These are phyloP conservation scores for Eucalyptus cloeziana DNA, from an alignment of 345 rosid genomes.

Conservation along the genomic window DNA sequence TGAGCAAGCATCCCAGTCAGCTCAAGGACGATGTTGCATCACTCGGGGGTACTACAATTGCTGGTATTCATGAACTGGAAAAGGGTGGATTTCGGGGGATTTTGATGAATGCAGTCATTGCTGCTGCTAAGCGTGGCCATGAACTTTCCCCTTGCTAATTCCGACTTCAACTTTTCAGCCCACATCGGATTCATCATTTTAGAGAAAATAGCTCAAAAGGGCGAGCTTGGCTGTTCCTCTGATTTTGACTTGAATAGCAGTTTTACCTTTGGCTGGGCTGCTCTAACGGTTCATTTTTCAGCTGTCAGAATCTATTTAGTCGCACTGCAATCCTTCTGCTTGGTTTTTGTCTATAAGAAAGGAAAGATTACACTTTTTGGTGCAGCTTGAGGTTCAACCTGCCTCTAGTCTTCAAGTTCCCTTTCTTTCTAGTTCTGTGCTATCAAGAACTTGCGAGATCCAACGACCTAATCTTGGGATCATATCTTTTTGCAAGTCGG, in stretches of 20 bases:
- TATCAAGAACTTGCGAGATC: neutral
- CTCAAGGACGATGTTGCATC: constrained; percentile 90
- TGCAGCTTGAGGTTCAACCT: neutral
- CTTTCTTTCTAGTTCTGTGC: neutral
- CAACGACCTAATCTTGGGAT: neutral
- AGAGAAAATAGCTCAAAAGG: neutral
- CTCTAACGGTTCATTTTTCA: neutral
- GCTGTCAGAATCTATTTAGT: neutral
- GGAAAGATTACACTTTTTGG: neutral
- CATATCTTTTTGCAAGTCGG: neutral
- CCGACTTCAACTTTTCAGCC: neutral
- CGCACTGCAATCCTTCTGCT: neutral
- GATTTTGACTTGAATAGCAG: neutral
- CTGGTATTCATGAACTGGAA: constrained; percentile 86
- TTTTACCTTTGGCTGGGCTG: neutral
- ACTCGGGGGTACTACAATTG: constrained; percentile 82
- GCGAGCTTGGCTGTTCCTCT: neutral
- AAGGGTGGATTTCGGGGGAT: constrained; percentile 72
- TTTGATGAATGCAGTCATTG: constrained; percentile 86
- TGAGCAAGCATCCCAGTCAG: constrained; percentile 80
- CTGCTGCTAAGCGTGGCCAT: constrained; percentile 60
- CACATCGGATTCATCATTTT: neutral
- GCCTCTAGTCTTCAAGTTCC: neutral
- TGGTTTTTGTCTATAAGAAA: neutral
- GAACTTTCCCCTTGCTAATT: constrained; percentile 48